Evolutionary conservation across 1,284 basidiomycete species (phyloP).

Genomic region (Irpex lacteus): DNA sequence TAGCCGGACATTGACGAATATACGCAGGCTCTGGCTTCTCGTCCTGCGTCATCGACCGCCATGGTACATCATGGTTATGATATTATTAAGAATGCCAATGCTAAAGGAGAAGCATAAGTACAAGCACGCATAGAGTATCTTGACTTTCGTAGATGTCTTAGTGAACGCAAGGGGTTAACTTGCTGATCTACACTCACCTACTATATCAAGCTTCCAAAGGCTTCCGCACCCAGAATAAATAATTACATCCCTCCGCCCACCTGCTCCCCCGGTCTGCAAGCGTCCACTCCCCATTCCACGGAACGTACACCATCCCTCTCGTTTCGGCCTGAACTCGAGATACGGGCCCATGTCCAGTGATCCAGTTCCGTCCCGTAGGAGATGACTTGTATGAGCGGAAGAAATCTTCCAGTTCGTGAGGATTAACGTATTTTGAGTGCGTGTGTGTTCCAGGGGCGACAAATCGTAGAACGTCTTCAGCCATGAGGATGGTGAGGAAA

Average conservation of each 20-base stretch:
- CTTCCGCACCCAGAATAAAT: conserved; percentile 78
- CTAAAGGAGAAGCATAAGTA: no score
- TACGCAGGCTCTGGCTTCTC: background rate
- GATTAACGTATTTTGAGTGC: conserved; percentile 88
- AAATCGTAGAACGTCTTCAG: conserved; percentile 81
- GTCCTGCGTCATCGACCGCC: no score
- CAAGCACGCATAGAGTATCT: no score
- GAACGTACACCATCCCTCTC: conserved; percentile 81
- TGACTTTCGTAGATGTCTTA: no score
- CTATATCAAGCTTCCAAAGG: conserved; percentile 32
- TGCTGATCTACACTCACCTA: background rate
- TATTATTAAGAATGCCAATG: no score
- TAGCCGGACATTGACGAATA: background rate
- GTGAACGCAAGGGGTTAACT: no score
- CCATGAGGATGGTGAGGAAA: conserved; percentile 87
- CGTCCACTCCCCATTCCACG: conserved; percentile 72
- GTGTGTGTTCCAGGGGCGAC: conserved; percentile 93
- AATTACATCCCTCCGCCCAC: conserved; percentile 73
- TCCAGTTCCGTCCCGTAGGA: conserved; percentile 35
- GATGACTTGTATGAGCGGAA: conserved; percentile 63
- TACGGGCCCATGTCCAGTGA: conserved; percentile 42
- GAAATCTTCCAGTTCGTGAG: conserved; percentile 84
- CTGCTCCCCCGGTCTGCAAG: conserved; percentile 54
- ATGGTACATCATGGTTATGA: no score
- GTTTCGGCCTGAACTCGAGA: conserved; percentile 74